phyloP scores from a whole-genome alignment of 495 filamentous ascomycete genomes.

The Penicillium nucicola region DNA sequence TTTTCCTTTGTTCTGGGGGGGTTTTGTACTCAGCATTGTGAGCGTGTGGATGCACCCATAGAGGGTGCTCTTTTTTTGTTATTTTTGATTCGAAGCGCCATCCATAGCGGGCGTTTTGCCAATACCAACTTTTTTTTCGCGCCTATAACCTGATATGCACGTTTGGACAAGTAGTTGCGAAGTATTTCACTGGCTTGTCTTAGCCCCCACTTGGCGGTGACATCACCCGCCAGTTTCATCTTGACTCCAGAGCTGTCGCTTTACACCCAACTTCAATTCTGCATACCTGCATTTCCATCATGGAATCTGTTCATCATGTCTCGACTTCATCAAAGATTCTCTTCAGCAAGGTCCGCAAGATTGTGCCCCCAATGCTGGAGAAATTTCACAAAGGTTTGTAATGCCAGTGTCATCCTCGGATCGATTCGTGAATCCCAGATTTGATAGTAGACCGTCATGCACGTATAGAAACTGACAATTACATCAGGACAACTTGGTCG shows the following conservation, averaged over 20 bases:
- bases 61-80: slow-evolving; percentile 22
- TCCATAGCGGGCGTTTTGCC: slow-evolving; percentile 28
- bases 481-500: slow-evolving; percentile 80
- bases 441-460: background rate
- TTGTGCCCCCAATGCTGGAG: slow-evolving; percentile 92
- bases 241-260: slow-evolving; percentile 11
- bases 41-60: slow-evolving; percentile 36
- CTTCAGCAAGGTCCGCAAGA: slow-evolving; percentile 77
- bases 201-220: slow-evolving; percentile 42
- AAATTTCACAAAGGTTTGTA: slow-evolving; percentile 89
- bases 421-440: background rate
- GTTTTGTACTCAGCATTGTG: slow-evolving; percentile 28
- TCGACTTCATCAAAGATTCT: slow-evolving; percentile 65
- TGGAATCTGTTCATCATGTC: slow-evolving; percentile 48
- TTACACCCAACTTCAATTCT: background rate
- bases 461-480: background rate
- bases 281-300: slow-evolving; percentile 9
- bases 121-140: slow-evolving; percentile 21
- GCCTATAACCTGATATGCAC: background rate
- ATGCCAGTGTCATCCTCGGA: background rate
- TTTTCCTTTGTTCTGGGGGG: slow-evolving; percentile 14
- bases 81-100: slow-evolving; percentile 14
- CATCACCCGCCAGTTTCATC: slow-evolving; percentile 30
- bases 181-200: slow-evolving; percentile 8
- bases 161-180: background rate